A percentile compares a stretch with the other conserved stretches of the same genome.
Evolutionary conservation across 148 eudicot species (phyloP).

Genomic region (Drosera capensis): DNA sequence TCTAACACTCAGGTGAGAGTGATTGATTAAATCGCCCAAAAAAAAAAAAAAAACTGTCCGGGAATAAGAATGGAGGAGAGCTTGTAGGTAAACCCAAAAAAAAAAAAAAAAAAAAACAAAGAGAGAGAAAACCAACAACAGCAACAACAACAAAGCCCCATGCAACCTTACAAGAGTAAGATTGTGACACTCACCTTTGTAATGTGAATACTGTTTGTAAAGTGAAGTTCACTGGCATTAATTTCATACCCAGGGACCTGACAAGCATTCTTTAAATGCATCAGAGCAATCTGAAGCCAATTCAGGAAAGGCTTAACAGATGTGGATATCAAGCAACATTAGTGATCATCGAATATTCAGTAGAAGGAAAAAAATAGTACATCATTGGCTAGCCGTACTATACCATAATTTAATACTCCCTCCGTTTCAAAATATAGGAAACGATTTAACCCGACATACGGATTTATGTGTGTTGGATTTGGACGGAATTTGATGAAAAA

Average conservation of each 20-base stretch:
- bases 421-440: too few relatives aligned
- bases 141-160: background rate
- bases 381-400: background rate
- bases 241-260: conserved; percentile 95
- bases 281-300: conserved; percentile 49
- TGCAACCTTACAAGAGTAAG: too few relatives aligned
- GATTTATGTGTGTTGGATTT: too few relatives aligned
- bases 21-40: too few relatives aligned
- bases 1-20: too few relatives aligned
- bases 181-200: conserved; percentile 62
- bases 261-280: conserved; percentile 65
- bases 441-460: too few relatives aligned
- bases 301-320: background rate
- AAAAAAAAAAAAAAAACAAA: background rate
- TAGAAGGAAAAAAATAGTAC: background rate
- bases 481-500: too few relatives aligned
- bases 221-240: conserved; percentile 75
- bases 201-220: conserved; percentile 49
- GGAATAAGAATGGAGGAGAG: too few relatives aligned
- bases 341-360: background rate
- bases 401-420: background rate
- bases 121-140: too few relatives aligned
- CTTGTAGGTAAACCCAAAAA: too few relatives aligned
- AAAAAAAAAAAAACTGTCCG: too few relatives aligned
- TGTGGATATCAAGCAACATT: background rate